Evolutionary conservation across 192 early-diverging fungal genomes (phyloP), one percentile per base, ranked within the genome.

Genomic region (Coemansia guatemalensis): DNA sequence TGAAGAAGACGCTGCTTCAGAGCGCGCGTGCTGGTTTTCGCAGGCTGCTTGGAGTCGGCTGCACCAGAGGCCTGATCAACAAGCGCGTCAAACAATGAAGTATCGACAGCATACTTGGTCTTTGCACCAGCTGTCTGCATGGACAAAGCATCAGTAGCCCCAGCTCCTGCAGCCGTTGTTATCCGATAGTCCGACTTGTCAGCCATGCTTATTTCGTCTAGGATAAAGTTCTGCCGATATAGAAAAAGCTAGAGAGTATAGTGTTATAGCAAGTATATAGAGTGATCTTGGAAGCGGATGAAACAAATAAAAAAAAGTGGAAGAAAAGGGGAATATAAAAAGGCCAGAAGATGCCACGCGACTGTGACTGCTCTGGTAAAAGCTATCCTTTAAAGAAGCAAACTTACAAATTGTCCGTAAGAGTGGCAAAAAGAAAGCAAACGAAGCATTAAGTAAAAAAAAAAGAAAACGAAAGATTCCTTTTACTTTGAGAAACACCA

Each of bases 1-100:
- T 78, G 56, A 39, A 86, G n/a, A 20, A 85, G 68, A 44, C 82
- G 83, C 48, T 85, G 69, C 83, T 85, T 63, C 47, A 82, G 59
- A 24, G 76, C 49, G 18, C 67, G 67, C 57, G 22, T 22, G 8
- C 12, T 48, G 1, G 25, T 22, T 1, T 21, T 25, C n/a, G 20
- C 56, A 1, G n/a, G 2, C 23, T 24, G 20, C 25, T 6, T 49
- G 11, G 9, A 26, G 5, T 8, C 18, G 27, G 26, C 59, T 4
- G 51, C 39, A 25, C 33, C 56, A 48, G 48, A 33, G 47, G 68
- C 71, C 20, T 80, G 61, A 39, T 80, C 77, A 5, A 80, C 77
- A 22, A 80, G 65, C 0, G 64, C 35, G 26, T 80, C 77, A 54
- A 80, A 80, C 48, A 80, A 60, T 12, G 77, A 62, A 21, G 72